Base-by-base conservation (phyloP, 306 rosid species). In the Spatholobus suberectus region DNA sequence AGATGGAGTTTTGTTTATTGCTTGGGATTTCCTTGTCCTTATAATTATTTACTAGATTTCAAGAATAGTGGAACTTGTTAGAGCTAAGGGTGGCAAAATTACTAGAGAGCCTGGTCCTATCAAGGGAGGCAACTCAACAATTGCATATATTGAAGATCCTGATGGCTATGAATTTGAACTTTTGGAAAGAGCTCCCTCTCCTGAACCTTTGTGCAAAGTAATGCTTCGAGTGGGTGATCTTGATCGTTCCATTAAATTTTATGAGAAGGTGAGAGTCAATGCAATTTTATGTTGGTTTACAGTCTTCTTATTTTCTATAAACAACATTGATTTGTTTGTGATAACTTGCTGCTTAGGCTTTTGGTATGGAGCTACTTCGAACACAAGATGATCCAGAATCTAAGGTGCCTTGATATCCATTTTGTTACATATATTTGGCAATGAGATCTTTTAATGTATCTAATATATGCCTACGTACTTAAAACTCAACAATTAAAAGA, bases 191-290 rank as follows among this genome's bases (percentile, higher is more conserved):
- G 88, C 91, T 57, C 97, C 97, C 52, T 85, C 97, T 71, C 97
- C 93, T 12, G 99, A 96, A 83, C 98, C 99, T 54, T 78, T 96
- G 78, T 94, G 95, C 79, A 93, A 94, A 96, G 97, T 96, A 82
- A 96, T 96, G 99, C 97, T 96, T 85, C 95, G 97, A 35, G 98
- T 92, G 5, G 97, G 98, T 17, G 97, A 94, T 83, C 98, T 96
- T 82, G 94, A 91, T 59, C 98, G 94, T 70, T 96, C 99, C 84
- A 88, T 94, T 58, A 81, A 90, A 65, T 96, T 94, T 83, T 96
- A 96, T 83, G 94, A 92, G 89, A 94, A 90, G 99, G 98, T 94
- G 78, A 82, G 89, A 78, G 32, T 82, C 62, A 23, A 55, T 17
- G 47, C 81, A 66, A 44, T 67, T 74, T 59, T 49, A 43, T 54